These are phyloP conservation scores for Kurtzmaniella fragi DNA, from an alignment of 805 yeast species.

Conservation along the genomic window DNA sequence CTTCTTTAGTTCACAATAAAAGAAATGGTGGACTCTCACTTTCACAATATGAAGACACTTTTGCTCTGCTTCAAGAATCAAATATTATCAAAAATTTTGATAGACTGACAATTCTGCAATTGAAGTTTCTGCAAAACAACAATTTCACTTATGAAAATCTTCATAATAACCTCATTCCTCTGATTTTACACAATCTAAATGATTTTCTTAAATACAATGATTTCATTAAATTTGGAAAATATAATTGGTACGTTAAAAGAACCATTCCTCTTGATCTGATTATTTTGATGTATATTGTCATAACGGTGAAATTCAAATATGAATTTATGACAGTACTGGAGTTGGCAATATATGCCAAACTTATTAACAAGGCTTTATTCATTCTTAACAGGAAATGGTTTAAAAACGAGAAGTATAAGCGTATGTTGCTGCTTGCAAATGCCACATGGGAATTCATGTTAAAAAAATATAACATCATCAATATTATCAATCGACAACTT, in stretches of 20 bases:
- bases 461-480: constrained; percentile 27
- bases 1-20: not conserved
- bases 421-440: constrained; percentile 40
- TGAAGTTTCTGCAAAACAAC: constrained; percentile 29
- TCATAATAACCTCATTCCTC: constrained; percentile 50
- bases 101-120: constrained; percentile 30
- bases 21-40: constrained; percentile 23
- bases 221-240: constrained; percentile 47
- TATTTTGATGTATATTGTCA: constrained; percentile 46
- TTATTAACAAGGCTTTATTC: constrained; percentile 38
- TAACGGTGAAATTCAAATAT: constrained; percentile 48
- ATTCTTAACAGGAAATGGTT: constrained; percentile 41
- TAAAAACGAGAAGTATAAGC: constrained; percentile 41
- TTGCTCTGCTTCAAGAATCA: constrained; percentile 31
- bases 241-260: constrained; percentile 57
- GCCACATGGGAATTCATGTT: constrained; percentile 39
- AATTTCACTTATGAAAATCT: constrained; percentile 48
- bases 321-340: constrained; percentile 34
- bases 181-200: constrained; percentile 51
- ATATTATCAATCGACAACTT: constrained; percentile 20
- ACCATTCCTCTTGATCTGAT: constrained; percentile 60
- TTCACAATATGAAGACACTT: constrained; percentile 36
- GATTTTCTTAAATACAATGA: constrained; percentile 51
- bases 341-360: constrained; percentile 30
- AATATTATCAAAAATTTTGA: constrained; percentile 35